A percentile compares a stretch with the other conserved stretches of the same genome.
These are phyloP conservation scores for Wickerhamiella azymoides DNA, from an alignment of 805 yeast genomes.

Conservation along the genomic window DNA sequence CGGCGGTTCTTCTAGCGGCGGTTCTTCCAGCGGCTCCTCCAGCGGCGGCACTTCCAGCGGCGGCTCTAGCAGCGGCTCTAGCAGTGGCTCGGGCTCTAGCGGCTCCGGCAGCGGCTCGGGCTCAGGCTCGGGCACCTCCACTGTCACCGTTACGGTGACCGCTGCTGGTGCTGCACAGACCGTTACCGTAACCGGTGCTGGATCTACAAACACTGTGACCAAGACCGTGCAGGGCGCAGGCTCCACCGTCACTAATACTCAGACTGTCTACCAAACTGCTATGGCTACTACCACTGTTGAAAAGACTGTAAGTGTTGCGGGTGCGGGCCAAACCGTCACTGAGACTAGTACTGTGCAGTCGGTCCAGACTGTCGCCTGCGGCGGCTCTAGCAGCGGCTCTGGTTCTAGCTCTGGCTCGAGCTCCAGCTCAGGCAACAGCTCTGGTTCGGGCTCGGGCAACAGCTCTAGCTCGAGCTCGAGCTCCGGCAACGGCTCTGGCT, in stretches of 20 bases:
- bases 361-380: not conserved
- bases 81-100: not conserved
- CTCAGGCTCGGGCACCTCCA: not conserved
- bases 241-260: not conserved
- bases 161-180: not conserved
- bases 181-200: not conserved
- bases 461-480: not conserved
- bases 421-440: not conserved
- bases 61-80: not conserved
- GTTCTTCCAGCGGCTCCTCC: not conserved
- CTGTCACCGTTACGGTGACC: not conserved
- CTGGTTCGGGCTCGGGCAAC: not conserved
- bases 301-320: not conserved
- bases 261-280: not conserved
- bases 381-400: not conserved
- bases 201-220: not conserved
- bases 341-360: constrained; percentile 1
- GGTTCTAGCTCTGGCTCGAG: not conserved
- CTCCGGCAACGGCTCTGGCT: not conserved
- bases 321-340: not conserved
- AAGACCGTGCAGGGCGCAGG: not conserved
- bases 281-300: not conserved
- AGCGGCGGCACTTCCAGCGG: not conserved
- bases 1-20: not conserved
- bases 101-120: not conserved